Base-by-base conservation (phyloP, 2,329 filamentous ascomycete genomes). In the Chaetomium strumarium region DNA sequence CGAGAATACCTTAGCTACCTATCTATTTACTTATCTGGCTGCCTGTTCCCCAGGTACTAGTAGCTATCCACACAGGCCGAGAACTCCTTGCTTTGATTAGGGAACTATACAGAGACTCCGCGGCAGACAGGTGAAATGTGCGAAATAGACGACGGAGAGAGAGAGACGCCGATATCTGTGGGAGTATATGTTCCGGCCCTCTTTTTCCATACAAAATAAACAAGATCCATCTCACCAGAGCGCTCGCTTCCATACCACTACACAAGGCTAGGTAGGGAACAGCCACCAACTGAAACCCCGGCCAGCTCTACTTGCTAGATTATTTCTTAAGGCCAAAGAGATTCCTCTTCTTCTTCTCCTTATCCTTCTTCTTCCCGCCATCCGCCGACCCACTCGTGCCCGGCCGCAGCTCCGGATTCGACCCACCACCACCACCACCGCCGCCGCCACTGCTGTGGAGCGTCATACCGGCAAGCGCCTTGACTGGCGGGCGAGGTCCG, bases 381-480 rank as follows among this genome's bases (percentile, higher is more conserved):
- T 70, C 65, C 24, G 24, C 24, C 59, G 69, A 63, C 4, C 48
- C 50, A 38, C 52, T 58, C 20, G 46, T 53, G 16, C 41, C 52
- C 36, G 62, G 53, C 24, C 53, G 47, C 49, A 42, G 48, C 49
- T 50, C 58, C 24, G 24, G 4, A 24, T 24, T 24, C 7, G 24
- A 55, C 52, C 58, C 53, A 17, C 50, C 48, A 33, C 48, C 20
- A 14, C 45, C 46, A 58, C 59, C 51, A 17, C 34, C 24, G 63
- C 57, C 46, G 54, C 58, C 52, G 56, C 46, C 54, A 16, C 24
- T 19, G n/a, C 36, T 14, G 43, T 60, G 58, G 41, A 85, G 65
- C 36, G 71, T 75, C 76, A 85, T 79, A 37, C 69, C 74, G 14
- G 69, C 72, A 75, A 85, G 79, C 29, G 75, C 75, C 55, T 75